Conservation (phyloP, 495 filamentous ascomycete species). For the Penicillium salamii region DNA sequence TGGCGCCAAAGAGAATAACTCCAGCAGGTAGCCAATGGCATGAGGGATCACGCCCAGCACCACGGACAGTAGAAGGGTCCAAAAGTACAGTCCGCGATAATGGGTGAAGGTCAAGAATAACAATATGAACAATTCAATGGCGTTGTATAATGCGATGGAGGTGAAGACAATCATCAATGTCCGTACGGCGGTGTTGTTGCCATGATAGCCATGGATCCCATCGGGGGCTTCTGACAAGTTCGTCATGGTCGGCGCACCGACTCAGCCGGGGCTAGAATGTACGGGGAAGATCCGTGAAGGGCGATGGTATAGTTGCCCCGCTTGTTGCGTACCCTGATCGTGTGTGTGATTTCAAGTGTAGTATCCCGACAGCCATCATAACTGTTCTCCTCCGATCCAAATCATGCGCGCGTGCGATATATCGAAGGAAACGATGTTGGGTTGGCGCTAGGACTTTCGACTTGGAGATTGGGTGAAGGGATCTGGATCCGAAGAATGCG, state of each 20-base stretch:
- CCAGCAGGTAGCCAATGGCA: constrained; percentile 52
- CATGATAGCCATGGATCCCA: constrained; percentile 35
- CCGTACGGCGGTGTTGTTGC: constrained; percentile 24
- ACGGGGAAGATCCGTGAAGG: not conserved
- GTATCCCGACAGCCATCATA: constrained; percentile 16
- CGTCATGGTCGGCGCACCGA: constrained; percentile 5
- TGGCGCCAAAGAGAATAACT: constrained; percentile 47
- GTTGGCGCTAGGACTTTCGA: not conserved
- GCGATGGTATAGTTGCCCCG: constrained; percentile 1
- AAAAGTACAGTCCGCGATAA: constrained; percentile 51
- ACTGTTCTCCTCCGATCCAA: not conserved
- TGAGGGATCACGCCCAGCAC: constrained; percentile 53
- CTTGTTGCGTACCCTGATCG: constrained; percentile 4
- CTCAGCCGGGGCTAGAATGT: not conserved
- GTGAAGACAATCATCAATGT: constrained; percentile 49
- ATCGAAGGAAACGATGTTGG: not conserved
- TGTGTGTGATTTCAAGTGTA: constrained; percentile 7
- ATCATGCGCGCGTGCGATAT: constrained; percentile 9
- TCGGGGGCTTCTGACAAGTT: constrained; percentile 26
- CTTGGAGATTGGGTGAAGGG: not conserved
- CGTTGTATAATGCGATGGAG: constrained; percentile 51
- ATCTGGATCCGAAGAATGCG: constrained; percentile 6
- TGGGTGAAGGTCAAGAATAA: constrained; percentile 49
- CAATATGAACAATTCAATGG: constrained; percentile 46
- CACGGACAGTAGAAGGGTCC: constrained; percentile 41